These are phyloP conservation scores for Globisporangium parvum DNA, from an alignment of 352 stramenopile genomes.

Conservation along the genomic window DNA sequence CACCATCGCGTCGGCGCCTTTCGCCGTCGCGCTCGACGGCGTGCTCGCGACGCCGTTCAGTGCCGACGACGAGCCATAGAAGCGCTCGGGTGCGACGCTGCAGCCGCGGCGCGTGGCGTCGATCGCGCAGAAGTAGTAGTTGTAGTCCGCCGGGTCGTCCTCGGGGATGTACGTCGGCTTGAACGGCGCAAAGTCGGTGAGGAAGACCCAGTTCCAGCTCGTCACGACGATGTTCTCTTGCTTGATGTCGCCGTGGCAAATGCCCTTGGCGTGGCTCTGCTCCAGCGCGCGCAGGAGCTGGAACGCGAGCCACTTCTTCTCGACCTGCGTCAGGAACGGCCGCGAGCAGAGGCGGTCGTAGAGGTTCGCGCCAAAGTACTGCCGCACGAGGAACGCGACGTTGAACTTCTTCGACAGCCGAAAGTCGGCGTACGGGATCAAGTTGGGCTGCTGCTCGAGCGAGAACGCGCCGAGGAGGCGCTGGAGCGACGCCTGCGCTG, in stretches of 20 bases:
- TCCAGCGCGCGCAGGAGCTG: constrained; percentile 94
- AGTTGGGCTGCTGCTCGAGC: constrained; percentile 69
- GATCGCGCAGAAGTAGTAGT: constrained; percentile 92
- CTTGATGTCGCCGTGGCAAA: constrained; percentile 98
- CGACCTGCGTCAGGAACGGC: constrained; percentile 92
- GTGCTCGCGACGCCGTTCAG: constrained; percentile 8
- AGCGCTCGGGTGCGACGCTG: constrained; percentile 93
- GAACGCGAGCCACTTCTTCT: constrained; percentile 98
- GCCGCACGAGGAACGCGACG: constrained; percentile 92
- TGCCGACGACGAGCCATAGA: constrained; percentile 36
- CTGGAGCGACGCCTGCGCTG: constrained; percentile 48
- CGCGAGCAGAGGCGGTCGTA: constrained; percentile 95
- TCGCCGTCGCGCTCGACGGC: constrained; percentile 21
- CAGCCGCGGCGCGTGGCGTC: constrained; percentile 87
- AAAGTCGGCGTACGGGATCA: constrained; percentile 81
- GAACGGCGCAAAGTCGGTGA: constrained; percentile 96
- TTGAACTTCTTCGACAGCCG: constrained; percentile 73
- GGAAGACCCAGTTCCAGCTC: constrained; percentile 96
- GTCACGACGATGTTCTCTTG: constrained; percentile 98
- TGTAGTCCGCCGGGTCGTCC: constrained; percentile 94
- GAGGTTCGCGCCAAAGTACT: constrained; percentile 95
- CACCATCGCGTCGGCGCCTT: constrained; percentile 56
- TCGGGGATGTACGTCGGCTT: constrained; percentile 94
- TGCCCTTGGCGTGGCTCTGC: constrained; percentile 88
- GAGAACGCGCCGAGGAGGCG: constrained; percentile 49